A percentile compares a stretch with the other conserved stretches of the same genome.
Conservation (phyloP, 495 filamentous ascomycete species). For the Penicillium coffeae region DNA sequence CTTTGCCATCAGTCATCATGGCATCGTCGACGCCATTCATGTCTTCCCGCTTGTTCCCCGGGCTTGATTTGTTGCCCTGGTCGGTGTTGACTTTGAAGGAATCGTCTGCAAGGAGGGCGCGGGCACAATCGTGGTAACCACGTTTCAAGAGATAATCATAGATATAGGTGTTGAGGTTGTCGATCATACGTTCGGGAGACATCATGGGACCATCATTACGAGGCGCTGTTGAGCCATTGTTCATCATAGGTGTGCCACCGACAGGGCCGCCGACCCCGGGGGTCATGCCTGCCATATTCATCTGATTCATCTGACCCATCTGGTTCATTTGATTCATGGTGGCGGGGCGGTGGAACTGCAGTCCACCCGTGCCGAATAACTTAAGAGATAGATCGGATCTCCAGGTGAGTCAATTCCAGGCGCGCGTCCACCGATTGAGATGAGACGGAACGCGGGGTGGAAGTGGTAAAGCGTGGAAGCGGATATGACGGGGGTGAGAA, state of each 20-base stretch:
- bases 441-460: slow-evolving; percentile 28
- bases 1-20: slow-evolving; percentile 81
- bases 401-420: slow-evolving; percentile 14
- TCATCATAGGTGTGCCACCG: slow-evolving; percentile 68
- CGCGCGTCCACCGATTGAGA: slow-evolving; percentile 41
- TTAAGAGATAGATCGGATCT: slow-evolving; percentile 22
- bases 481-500: slow-evolving; percentile 7
- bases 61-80: slow-evolving; percentile 55
- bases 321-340: slow-evolving; percentile 69
- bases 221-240: slow-evolving; percentile 56
- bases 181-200: slow-evolving; percentile 56
- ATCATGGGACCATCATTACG: slow-evolving; percentile 43
- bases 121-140: slow-evolving; percentile 74
- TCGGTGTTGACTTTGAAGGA: slow-evolving; percentile 53
- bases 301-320: background rate
- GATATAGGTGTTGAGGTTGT: slow-evolving; percentile 94
- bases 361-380: slow-evolving; percentile 36
- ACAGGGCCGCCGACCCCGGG: slow-evolving; percentile 58
- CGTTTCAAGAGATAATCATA: slow-evolving; percentile 93
- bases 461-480: slow-evolving; percentile 28
- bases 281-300: slow-evolving; percentile 49
- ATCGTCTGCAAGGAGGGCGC: slow-evolving; percentile 57
- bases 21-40: slow-evolving; percentile 73
- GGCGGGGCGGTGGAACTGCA: slow-evolving; percentile 30
- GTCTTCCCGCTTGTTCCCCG: slow-evolving; percentile 58